A percentile compares a stretch with the other conserved stretches of the same genome.
Conservation (phyloP, 2,329 filamentous ascomycete species). For the Microcyclospora tardicrescens region DNA sequence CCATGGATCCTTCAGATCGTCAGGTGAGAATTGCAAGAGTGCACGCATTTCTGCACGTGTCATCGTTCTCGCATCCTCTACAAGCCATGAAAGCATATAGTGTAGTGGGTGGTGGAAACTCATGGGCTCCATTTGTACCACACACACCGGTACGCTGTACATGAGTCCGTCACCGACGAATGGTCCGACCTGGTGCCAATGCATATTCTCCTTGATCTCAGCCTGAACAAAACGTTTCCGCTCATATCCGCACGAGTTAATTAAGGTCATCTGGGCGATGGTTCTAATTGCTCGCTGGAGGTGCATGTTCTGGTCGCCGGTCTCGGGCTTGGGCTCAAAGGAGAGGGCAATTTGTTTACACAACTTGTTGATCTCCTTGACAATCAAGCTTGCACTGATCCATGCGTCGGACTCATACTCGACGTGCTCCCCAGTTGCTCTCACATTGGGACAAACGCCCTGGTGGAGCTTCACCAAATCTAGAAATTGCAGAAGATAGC, state of each 20-base stretch:
- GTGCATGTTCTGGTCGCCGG: conserved; percentile 41
- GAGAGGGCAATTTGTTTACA: conserved; percentile 81
- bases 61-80: conserved; percentile 76
- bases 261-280: conserved; percentile 69
- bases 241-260: conserved; percentile 83
- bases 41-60: conserved; percentile 51
- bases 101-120: conserved; percentile 97
- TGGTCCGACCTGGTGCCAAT: conserved; percentile 71
- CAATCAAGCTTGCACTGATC: conserved; percentile 92
- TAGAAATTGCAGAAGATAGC: conserved; percentile 87
- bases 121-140: conserved; percentile 78
- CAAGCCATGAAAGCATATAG: conserved; percentile 89
- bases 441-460: conserved; percentile 86
- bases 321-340: conserved; percentile 53
- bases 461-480: conserved; percentile 94
- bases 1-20: conserved; percentile 46
- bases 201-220: conserved; percentile 76
- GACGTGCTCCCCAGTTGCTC: conserved; percentile 87
- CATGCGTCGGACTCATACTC: conserved; percentile 97
- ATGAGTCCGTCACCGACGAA: conserved; percentile 45
- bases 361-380: conserved; percentile 84
- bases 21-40: conserved; percentile 58
- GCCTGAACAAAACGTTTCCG: conserved; percentile 69
- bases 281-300: conserved; percentile 61
- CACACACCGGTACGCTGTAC: conserved; percentile 66